A percentile compares a stretch with the other conserved stretches of the same genome.
phyloP scores from a whole-genome alignment of 202 grass and related monocot species.

The Cymbopogon flexuosus region DNA sequence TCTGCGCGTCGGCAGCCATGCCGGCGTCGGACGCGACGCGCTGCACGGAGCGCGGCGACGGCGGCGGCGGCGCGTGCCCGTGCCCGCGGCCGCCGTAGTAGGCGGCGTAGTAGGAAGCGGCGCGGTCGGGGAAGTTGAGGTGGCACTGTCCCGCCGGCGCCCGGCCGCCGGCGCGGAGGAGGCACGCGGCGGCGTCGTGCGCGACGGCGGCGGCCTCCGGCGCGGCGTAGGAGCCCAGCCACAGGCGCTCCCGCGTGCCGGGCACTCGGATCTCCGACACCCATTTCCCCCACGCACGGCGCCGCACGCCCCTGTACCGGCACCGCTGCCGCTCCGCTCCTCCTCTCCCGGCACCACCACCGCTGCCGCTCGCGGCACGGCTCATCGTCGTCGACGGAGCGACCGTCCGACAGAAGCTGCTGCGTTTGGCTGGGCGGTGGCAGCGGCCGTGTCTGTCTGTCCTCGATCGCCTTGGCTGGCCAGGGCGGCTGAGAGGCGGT shows the following conservation, averaged over 20 bases:
- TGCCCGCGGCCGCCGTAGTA: not conserved
- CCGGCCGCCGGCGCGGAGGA: conserved; percentile 40
- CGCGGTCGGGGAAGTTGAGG: conserved; percentile 58
- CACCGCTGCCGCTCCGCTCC: not conserved
- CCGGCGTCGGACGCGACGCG: conserved; percentile 55
- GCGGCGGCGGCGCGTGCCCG: not conserved
- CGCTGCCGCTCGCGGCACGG: not conserved
- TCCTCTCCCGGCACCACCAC: not conserved
- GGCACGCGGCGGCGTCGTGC: conserved; percentile 58
- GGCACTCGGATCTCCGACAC: conserved; percentile 72
- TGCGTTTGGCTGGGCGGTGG: no score
- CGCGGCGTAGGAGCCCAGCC: conserved; percentile 62
- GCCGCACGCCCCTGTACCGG: conserved; percentile 54
- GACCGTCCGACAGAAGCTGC: not conserved
- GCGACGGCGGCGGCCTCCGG: conserved; percentile 75
- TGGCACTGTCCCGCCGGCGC: not conserved
- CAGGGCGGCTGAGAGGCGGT: not conserved
- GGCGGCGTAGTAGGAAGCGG: not conserved
- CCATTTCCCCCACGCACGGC: conserved; percentile 67
- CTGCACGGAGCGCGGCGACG: conserved; percentile 54
- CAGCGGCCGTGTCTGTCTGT: no score
- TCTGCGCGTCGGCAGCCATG: conserved; percentile 63
- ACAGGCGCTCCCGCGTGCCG: conserved; percentile 52
- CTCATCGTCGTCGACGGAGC: not conserved
- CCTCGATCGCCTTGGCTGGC: no score